These are phyloP conservation scores for Populus euphratica DNA, from an alignment of 345 rosid genomes.

Conservation along the genomic window DNA sequence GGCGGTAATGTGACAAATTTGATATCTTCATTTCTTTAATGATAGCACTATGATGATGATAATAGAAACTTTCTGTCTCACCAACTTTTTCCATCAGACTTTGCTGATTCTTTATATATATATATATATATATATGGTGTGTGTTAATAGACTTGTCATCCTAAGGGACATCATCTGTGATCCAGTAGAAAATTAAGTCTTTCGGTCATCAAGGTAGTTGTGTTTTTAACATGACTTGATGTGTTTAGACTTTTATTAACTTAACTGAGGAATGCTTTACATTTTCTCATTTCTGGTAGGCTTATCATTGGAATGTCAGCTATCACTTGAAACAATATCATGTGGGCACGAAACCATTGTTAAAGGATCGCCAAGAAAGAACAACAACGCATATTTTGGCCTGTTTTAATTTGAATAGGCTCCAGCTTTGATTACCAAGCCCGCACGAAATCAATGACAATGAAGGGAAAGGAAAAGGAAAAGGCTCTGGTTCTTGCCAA, in stretches of 20 bases:
- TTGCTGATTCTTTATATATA: background rate
- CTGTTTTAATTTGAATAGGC: background rate
- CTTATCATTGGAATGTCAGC: background rate
- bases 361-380: background rate
- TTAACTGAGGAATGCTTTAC: background rate
- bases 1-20: constrained; percentile 11
- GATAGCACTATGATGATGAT: background rate
- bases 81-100: constrained; percentile 8
- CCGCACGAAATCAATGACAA: background rate
- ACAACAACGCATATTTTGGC: background rate
- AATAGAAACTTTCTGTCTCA: background rate
- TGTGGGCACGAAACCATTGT: background rate
- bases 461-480: background rate
- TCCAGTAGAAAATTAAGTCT: background rate
- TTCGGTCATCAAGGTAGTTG: background rate
- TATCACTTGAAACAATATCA: background rate
- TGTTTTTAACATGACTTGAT: background rate
- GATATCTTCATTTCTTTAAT: constrained; percentile 2
- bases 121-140: background rate
- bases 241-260: background rate
- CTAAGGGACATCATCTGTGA: background rate
- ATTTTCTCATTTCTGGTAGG: background rate
- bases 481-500: background rate
- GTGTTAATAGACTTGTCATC: background rate
- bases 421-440: background rate